These are phyloP conservation scores for Rhynchospora tenuis DNA, from an alignment of 176 grass and related monocot species.

Conservation along the genomic window DNA sequence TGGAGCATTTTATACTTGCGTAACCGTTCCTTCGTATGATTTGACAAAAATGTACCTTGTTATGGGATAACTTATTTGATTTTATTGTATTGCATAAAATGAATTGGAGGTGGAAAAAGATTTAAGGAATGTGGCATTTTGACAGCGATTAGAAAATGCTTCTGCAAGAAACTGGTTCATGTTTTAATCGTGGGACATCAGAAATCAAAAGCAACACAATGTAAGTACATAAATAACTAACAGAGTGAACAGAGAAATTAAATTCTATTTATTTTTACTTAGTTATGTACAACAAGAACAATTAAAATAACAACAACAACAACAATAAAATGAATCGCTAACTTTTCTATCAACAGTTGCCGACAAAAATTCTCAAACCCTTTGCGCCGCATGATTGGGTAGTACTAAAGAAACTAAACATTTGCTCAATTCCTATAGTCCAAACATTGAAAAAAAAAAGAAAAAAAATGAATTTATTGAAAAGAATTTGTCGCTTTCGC, in stretches of 20 bases:
- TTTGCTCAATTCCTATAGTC: slow-evolving; percentile 6
- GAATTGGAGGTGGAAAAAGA: too few relatives aligned
- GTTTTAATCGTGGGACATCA: background rate
- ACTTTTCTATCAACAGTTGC: slow-evolving; percentile 48
- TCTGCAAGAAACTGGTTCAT: background rate
- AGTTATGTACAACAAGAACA: slow-evolving; percentile 27
- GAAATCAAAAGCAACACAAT: background rate
- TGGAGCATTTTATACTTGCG: too few relatives aligned
- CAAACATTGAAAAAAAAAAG: slow-evolving; percentile 30
- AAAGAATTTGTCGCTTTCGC: slow-evolving; percentile 29
- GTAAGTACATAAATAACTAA: background rate
- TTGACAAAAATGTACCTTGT: too few relatives aligned
- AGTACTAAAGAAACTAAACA: slow-evolving; percentile 33
- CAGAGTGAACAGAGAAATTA: background rate
- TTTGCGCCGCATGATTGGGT: slow-evolving; percentile 20
- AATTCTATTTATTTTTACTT: slow-evolving; percentile 26
- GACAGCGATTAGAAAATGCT: background rate
- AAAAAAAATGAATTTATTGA: slow-evolving; percentile 37
- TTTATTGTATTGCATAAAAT: too few relatives aligned
- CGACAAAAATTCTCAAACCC: slow-evolving; percentile 43
- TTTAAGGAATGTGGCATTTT: too few relatives aligned
- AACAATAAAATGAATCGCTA: slow-evolving; percentile 36
- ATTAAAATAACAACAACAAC: slow-evolving; percentile 8
- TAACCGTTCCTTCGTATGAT: too few relatives aligned
- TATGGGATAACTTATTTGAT: too few relatives aligned